Evolutionary conservation across 1,284 basidiomycete genomes (phyloP).

Genomic region (Ustilago esculenta): DNA sequence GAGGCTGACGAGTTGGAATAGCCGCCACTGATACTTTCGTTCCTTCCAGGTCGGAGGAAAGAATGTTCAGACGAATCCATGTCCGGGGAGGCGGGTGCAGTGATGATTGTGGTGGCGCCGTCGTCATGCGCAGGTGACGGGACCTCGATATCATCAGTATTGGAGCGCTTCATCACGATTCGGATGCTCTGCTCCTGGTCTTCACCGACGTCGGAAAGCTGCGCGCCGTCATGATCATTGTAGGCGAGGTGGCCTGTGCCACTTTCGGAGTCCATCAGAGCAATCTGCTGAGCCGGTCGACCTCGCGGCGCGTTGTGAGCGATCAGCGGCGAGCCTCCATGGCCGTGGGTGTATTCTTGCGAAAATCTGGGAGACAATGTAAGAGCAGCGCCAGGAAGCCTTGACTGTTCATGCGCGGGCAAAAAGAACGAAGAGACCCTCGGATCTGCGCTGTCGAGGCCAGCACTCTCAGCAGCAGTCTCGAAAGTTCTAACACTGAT

Average conservation of each 20-base stretch:
- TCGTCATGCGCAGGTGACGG: neutral
- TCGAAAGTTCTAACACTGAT: slow-evolving; percentile 47
- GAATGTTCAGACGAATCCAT: slow-evolving; percentile 11
- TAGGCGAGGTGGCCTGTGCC: neutral
- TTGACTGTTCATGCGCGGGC: slow-evolving; percentile 1
- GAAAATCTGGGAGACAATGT: neutral
- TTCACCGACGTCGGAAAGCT: neutral
- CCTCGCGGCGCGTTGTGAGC: neutral
- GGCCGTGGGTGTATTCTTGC: neutral
- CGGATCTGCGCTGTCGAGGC: slow-evolving; percentile 22
- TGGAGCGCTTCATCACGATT: slow-evolving; percentile 32
- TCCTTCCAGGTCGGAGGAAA: slow-evolving; percentile 16
- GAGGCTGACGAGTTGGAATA: slow-evolving; percentile 3
- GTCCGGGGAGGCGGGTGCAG: slow-evolving; percentile 19
- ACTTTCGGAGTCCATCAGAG: neutral
- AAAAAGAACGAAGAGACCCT: slow-evolving; percentile 8
- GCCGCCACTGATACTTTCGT: slow-evolving; percentile 14
- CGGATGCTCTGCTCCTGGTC: slow-evolving; percentile 47
- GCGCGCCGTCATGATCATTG: neutral
- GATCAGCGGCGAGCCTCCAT: neutral
- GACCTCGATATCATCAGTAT: slow-evolving; percentile 13
- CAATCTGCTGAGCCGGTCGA: neutral
- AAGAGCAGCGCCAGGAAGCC: neutral
- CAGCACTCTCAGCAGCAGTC: slow-evolving; percentile 49
- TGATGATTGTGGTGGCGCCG: slow-evolving; percentile 15